Evolutionary conservation across 352 stramenopile genomes (phyloP).

Genomic region (Pythium diclinum): DNA sequence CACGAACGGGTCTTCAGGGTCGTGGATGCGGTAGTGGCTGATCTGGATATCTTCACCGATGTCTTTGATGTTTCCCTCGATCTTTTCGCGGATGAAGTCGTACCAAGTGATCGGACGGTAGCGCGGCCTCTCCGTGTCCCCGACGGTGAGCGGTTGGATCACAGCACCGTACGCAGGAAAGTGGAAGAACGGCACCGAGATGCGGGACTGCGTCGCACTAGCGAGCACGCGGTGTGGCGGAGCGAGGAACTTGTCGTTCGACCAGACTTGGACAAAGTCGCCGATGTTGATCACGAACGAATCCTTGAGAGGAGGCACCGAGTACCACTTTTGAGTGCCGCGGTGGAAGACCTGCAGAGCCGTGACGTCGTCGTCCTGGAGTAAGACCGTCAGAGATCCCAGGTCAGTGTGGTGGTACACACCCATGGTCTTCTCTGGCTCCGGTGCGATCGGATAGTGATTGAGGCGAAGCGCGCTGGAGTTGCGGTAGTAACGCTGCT

Average conservation of each 20-base stretch:
- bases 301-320: slow-evolving; percentile 37
- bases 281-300: slow-evolving; percentile 67
- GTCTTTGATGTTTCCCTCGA: slow-evolving; percentile 90
- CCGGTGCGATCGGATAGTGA: slow-evolving; percentile 77
- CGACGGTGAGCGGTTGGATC: slow-evolving; percentile 54
- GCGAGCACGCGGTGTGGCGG: slow-evolving; percentile 50
- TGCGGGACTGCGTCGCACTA: slow-evolving; percentile 33
- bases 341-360: slow-evolving; percentile 56
- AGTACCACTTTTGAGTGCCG: slow-evolving; percentile 39
- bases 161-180: slow-evolving; percentile 52
- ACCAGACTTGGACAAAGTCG: slow-evolving; percentile 59
- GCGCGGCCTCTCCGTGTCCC: slow-evolving; percentile 33
- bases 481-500: background rate
- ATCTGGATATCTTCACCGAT: slow-evolving; percentile 92
- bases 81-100: slow-evolving; percentile 81
- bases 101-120: slow-evolving; percentile 84
- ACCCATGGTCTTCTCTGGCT: slow-evolving; percentile 48
- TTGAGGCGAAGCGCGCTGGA: slow-evolving; percentile 90
- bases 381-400: slow-evolving; percentile 50
- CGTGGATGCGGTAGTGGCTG: slow-evolving; percentile 45
- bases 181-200: slow-evolving; percentile 64
- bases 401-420: slow-evolving; percentile 62
- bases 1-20: background rate
- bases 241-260: slow-evolving; percentile 48
- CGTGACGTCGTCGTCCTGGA: slow-evolving; percentile 58